Percentiles rank a stretch among this genome's conserved stretches.
Conservation (phyloP, 169 alveolate species). For the Plasmodium cynomolgi region DNA sequence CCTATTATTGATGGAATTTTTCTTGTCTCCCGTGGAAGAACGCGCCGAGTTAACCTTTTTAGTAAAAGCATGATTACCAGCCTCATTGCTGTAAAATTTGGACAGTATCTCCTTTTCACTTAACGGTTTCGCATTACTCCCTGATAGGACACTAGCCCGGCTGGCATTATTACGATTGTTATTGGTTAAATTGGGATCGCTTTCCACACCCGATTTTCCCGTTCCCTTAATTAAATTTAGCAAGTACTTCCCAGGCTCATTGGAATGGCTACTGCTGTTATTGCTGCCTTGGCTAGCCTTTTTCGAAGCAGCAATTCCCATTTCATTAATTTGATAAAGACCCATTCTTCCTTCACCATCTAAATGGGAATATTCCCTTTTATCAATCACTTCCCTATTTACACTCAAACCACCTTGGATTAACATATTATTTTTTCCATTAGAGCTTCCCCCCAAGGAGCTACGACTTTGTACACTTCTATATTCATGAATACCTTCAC, state of each 20-base stretch:
- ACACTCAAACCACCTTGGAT: neutral
- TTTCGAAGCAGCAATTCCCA: neutral
- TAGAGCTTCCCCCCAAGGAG: neutral
- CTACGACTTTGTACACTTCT: neutral
- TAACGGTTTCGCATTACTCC: neutral
- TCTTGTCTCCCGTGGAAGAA: neutral
- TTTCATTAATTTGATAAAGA: neutral
- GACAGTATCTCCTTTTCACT: conserved; percentile 36
- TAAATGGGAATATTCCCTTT: neutral
- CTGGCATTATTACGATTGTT: neutral
- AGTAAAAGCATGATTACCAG: neutral
- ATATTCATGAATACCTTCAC: neutral
- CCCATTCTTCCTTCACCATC: neutral
- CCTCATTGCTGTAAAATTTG: conserved; percentile 14
- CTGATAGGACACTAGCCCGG: neutral
- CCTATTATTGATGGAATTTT: neutral
- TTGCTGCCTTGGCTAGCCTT: neutral
- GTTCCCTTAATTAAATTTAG: conserved; percentile 39
- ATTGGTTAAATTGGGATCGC: neutral
- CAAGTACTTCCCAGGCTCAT: conserved; percentile 25
- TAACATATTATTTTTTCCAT: neutral
- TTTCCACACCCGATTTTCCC: neutral
- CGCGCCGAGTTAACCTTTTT: neutral
- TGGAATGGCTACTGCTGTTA: neutral
- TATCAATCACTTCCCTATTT: neutral